phyloP scores from a whole-genome alignment of 768 basidiomycete species.

The Tricholoma sp. region DNA sequence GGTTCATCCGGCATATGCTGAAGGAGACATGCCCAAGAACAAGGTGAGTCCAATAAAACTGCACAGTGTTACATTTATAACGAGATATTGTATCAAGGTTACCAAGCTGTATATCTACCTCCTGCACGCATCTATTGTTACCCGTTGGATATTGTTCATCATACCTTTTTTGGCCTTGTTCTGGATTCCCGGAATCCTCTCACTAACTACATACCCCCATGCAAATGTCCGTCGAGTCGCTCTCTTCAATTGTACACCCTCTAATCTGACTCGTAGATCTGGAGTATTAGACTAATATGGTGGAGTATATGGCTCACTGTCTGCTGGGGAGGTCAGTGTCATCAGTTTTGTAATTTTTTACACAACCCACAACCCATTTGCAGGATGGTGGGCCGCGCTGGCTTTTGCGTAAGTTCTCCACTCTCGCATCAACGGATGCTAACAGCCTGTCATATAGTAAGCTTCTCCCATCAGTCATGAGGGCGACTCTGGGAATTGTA shows the following conservation, averaged over 20 bases:
- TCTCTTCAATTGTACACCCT: slow-evolving; percentile 1
- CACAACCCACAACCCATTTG: not conserved
- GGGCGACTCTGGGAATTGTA: slow-evolving; percentile 66
- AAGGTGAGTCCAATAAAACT: slow-evolving; percentile 31
- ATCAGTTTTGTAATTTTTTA: not conserved
- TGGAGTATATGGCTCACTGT: slow-evolving; percentile 87
- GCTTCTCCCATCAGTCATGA: slow-evolving; percentile 47
- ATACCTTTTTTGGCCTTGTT: slow-evolving; percentile 61
- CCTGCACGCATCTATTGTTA: slow-evolving; percentile 68
- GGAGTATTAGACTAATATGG: slow-evolving; percentile 59
- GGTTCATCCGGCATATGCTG: slow-evolving; percentile 49
- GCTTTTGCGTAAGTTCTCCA: slow-evolving; percentile 50
- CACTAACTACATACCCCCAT: slow-evolving; percentile 42
- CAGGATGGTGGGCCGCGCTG: slow-evolving; percentile 77
- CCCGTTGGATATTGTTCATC: slow-evolving; percentile 78
- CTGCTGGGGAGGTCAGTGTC: slow-evolving; percentile 61
- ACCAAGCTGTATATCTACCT: slow-evolving; percentile 68
- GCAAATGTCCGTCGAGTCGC: slow-evolving; percentile 38
- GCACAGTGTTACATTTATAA: not conserved
- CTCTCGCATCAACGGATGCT: not conserved
- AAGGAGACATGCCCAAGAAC: slow-evolving; percentile 57
- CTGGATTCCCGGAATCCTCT: slow-evolving; percentile 76
- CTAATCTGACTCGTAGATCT: slow-evolving; percentile 32
- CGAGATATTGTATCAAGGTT: slow-evolving; percentile 32
- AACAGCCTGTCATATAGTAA: slow-evolving; percentile 30